Percentiles rank a stretch among this genome's conserved stretches.
phyloP scores from a whole-genome alignment of 805 yeast genomes.

The Metschnikowia lochheadii region DNA sequence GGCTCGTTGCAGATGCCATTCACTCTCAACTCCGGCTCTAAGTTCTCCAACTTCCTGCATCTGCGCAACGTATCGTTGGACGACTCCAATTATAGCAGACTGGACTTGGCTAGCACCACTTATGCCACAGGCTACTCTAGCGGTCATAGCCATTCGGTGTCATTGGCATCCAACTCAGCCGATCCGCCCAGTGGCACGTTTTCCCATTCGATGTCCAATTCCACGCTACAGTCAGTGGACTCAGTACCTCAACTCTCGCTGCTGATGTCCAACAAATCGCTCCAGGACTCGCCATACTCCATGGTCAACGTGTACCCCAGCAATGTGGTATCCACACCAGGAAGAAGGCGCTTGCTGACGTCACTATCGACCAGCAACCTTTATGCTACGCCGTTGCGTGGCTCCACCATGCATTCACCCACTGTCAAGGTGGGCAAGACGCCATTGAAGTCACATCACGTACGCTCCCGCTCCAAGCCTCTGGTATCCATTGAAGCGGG shows the following conservation, averaged over 20 bases:
- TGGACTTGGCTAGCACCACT: not conserved
- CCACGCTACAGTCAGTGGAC: constrained; percentile 30
- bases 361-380: constrained; percentile 27
- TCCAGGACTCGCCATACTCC: constrained; percentile 31
- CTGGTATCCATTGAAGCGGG: constrained; percentile 14
- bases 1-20: constrained; percentile 22
- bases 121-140: not conserved
- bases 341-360: constrained; percentile 33
- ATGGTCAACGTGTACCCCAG: constrained; percentile 6
- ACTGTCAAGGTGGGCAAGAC: constrained; percentile 32
- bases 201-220: constrained; percentile 9
- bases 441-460: constrained; percentile 22
- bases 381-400: constrained; percentile 35
- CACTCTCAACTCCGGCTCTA: constrained; percentile 19
- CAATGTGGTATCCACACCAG: constrained; percentile 29
- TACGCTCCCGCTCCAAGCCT: constrained; percentile 14
- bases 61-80: constrained; percentile 20
- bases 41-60: constrained; percentile 12
- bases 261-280: constrained; percentile 34
- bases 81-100: constrained; percentile 10
- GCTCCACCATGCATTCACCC: constrained; percentile 13
- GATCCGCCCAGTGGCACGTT: constrained; percentile 18
- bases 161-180: constrained; percentile 11
- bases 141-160: constrained; percentile 6
- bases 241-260: constrained; percentile 35